Base-by-base conservation (phyloP, 1,284 basidiomycete genomes). In the Fomitopsis betulina region DNA sequence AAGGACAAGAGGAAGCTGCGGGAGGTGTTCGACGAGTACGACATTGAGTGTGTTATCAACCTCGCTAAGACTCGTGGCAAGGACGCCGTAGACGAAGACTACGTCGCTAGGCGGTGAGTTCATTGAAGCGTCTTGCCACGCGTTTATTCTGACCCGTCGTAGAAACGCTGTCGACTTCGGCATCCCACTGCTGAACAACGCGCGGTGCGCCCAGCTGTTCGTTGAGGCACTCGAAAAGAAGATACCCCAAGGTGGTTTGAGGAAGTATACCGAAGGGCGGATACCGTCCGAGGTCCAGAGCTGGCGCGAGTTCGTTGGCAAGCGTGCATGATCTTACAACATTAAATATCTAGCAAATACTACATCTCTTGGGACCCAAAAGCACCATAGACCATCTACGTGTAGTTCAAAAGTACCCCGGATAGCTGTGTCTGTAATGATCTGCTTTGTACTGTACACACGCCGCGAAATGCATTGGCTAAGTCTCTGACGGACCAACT, bases 41-140 rank as follows among this genome's bases (percentile, higher is more conserved):
- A 98, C 68, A 97, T 99, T 69, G 91, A 96, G 70, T 91, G 89
- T 59, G 96, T 99, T 49, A 87, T 99, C 76, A 98, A 99, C 78
- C 82, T 99, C 52, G 91, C 96, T 19, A 86, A 89, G 69, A 79
- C 85, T 62, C 86, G 96, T 15, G 96, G 90, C 32, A 79, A 79
- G 53, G 86, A 88, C 65, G 86, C 88, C 27, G 79, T 87, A 21
- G 96, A 99, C 73, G 94, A 98, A 75, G 95, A 99, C 71, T 99
- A 99, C 68, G 96, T 98, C 45, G 95, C 97, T 56, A 85, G 94
- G 67, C 80, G 89, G 85, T 89, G 67, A 65, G 80, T 77, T 30
- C 25, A 45, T 4, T 25, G 52, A 19, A 32, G 9, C 10, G 21
- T 13, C 33, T 51, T 58, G 21, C 57, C 33, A 8, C 19, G 17